Conservation (phyloP, 2,329 filamentous ascomycete species). For the Monilinia polystroma region DNA sequence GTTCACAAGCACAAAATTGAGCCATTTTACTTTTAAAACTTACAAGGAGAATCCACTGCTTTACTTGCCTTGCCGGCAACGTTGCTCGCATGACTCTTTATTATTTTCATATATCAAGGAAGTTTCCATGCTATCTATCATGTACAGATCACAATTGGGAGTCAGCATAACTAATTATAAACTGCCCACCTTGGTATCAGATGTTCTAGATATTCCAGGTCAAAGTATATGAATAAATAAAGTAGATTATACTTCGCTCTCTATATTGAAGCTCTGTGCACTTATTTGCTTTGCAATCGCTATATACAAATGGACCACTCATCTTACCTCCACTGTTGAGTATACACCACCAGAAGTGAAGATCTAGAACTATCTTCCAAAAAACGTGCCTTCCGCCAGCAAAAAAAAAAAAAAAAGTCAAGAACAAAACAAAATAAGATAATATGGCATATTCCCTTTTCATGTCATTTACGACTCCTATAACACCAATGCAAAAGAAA, state of each 20-base stretch:
- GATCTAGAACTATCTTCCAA: slow-evolving; percentile 25
- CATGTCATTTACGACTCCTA: slow-evolving; percentile 28
- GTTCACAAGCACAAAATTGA: background rate
- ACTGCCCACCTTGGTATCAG: no score
- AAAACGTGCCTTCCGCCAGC: slow-evolving; percentile 14
- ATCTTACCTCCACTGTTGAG: slow-evolving; percentile 17
- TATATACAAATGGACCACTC: slow-evolving; percentile 34
- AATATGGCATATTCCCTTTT: slow-evolving; percentile 21
- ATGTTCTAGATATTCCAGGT: background rate
- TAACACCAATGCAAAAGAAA: slow-evolving; percentile 37
- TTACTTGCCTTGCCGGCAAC: no score
- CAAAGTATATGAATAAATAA: background rate
- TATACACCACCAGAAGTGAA: slow-evolving; percentile 25
- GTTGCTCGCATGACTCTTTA: background rate
- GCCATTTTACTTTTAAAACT: no score
- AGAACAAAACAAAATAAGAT: slow-evolving; percentile 16
- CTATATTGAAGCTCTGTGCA: slow-evolving; percentile 28
- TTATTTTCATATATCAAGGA: background rate
- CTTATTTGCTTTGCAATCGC: slow-evolving; percentile 27
- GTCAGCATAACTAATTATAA: background rate
- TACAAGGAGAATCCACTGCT: background rate
- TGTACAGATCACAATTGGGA: background rate
- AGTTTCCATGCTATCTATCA: background rate
- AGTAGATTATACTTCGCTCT: slow-evolving; percentile 15
- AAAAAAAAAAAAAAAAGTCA: background rate